These are phyloP conservation scores for Cucurbita maxima DNA, from an alignment of 306 rosid species.

Conservation along the genomic window DNA sequence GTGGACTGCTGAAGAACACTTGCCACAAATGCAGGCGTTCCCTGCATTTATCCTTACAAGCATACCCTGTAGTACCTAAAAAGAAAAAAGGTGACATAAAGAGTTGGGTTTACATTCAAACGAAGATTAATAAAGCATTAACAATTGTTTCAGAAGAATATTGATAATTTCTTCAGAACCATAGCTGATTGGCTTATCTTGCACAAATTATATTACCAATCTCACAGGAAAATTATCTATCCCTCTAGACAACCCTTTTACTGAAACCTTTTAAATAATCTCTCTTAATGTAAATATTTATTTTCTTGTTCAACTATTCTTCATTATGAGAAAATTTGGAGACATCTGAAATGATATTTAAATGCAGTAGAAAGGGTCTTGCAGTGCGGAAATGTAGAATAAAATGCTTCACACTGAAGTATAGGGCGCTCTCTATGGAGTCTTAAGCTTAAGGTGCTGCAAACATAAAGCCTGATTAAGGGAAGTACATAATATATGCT, in stretches of 20 bases:
- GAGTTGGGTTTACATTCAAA: neutral
- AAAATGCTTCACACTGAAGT: neutral
- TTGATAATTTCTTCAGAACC: neutral
- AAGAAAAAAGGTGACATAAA: neutral
- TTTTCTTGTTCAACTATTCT: neutral
- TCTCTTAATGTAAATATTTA: neutral
- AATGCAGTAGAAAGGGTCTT: neutral
- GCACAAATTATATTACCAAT: neutral
- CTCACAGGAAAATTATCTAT: neutral
- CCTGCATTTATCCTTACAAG: conserved; percentile 10
- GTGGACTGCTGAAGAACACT: conserved; percentile 50
- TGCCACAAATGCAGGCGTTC: conserved; percentile 64
- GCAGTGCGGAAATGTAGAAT: neutral
- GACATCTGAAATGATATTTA: neutral
- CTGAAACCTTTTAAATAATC: neutral
- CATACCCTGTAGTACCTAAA: conserved; percentile 11
- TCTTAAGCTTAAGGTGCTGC: neutral
- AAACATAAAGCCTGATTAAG: neutral
- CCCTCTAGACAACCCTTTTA: neutral
- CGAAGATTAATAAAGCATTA: conserved; percentile 1
- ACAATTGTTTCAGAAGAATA: neutral
- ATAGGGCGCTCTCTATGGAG: neutral
- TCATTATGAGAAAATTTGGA: neutral
- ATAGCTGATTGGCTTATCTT: neutral
- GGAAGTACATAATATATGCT: neutral